Evolutionary conservation across 2,329 filamentous ascomycete species (phyloP), one percentile per base, ranked within the genome.

Genomic region (Parascedosporium putredinis): DNA sequence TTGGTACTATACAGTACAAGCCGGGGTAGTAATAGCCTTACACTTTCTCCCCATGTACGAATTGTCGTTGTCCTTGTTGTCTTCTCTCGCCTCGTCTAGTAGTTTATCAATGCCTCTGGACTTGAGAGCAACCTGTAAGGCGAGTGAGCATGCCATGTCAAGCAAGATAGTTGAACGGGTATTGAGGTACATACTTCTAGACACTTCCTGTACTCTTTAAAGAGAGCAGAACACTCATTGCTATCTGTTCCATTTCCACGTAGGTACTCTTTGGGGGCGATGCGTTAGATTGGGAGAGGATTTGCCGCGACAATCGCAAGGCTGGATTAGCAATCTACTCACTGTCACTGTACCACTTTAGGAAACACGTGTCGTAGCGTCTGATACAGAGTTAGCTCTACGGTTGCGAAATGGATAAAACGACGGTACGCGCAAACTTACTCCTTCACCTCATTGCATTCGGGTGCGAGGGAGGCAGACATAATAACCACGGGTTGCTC

Each of bases 261-360:
- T 18, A 98, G 79, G 62, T 95, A 98, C 67, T 96, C 93, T 93
- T 20, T 25, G 9, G 29, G 16, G 48, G 14, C 20, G 23, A 46
- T 40, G 38, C 36, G 18, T 49, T 50, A 51, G 46, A 20, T 38
- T 55, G 14, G 54, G 52, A 51, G 51, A 48, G n/a, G 49, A 27
- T 10, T 23, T 22, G 27, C 6, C 20, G 20, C 20, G 29, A 9
- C 22, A 4, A 24, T 18, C 10, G n/a, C 20, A 22, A 22, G 12
- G n/a, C n/a, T n/a, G n/a, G n/a, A n/a, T n/a, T n/a, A n/a, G n/a
- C n/a, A n/a, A 5, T 16, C 10, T 27, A 50, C 42, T 27, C 84
- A 96, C 93, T 97, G 69, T 98, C 93, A 63, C 90, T 96, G 67
- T 98, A 98, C 93, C 93, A 98, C 70, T 95, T 97, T 55, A 98